phyloP scores from a whole-genome alignment of 768 basidiomycete genomes.

The Rhizopogon vinicolor region DNA sequence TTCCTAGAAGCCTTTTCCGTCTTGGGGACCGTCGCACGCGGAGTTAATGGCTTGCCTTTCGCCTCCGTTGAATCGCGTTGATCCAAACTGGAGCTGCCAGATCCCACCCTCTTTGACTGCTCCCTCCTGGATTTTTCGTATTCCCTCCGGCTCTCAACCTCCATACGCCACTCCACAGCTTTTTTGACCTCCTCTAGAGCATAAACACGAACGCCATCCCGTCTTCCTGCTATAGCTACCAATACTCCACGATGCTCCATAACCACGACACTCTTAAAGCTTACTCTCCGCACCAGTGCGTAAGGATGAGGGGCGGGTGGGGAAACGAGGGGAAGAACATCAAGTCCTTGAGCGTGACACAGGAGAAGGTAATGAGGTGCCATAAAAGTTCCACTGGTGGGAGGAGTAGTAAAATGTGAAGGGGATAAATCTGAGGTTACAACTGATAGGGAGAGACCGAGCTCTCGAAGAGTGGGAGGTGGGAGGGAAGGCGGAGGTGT shows the following conservation, averaged over 20 bases:
- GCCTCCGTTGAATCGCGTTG: conserved; percentile 44
- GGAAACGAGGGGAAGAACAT: conserved; percentile 74
- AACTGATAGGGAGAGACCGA: conserved; percentile 67
- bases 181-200: conserved; percentile 84
- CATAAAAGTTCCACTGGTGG: conserved; percentile 74
- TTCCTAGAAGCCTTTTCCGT: conserved; percentile 14
- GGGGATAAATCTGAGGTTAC: conserved; percentile 67
- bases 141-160: conserved; percentile 72
- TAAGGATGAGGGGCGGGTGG: conserved; percentile 77
- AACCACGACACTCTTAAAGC: conserved; percentile 83
- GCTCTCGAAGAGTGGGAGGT: conserved; percentile 66
- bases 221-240: conserved; percentile 84
- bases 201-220: conserved; percentile 86
- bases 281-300: conserved; percentile 74
- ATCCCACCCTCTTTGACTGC: conserved; percentile 49
- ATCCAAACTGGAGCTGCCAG: conserved; percentile 30
- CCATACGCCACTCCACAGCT: conserved; percentile 84
- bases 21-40: conserved; percentile 31
- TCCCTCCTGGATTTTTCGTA: conserved; percentile 68
- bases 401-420: conserved; percentile 74
- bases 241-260: conserved; percentile 90
- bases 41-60: conserved; percentile 44
- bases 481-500: conserved; percentile 74
- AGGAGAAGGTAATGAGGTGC: conserved; percentile 78
- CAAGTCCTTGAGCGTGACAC: conserved; percentile 82